Conservation (phyloP, 345 rosid genomes). For the Lepidium africanum region DNA sequence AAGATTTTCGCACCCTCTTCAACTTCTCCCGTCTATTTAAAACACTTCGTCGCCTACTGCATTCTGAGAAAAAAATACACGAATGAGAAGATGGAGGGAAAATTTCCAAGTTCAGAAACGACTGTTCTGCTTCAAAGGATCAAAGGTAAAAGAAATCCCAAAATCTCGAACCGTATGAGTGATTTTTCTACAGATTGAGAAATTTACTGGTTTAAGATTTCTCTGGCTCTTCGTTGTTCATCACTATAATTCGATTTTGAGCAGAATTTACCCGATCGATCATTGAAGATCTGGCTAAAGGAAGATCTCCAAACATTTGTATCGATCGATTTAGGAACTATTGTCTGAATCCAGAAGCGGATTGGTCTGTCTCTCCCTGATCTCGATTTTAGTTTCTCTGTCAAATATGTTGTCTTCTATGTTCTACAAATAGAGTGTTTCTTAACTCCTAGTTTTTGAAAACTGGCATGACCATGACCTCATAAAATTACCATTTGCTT, state of each 20-base stretch:
- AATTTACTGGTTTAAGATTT: not conserved
- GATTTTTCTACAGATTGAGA: not conserved
- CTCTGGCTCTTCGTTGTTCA: not conserved
- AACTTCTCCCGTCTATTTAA: not conserved
- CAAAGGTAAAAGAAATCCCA: conserved; percentile 35
- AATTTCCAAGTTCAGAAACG: conserved; percentile 14
- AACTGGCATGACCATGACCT: too few relatives aligned
- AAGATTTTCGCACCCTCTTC: not conserved
- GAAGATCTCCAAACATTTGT: conserved; percentile 41
- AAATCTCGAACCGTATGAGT: not conserved
- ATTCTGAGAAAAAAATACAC: not conserved
- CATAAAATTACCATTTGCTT: not conserved
- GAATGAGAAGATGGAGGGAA: conserved; percentile 61
- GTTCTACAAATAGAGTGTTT: not conserved
- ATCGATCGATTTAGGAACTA: conserved; percentile 57
- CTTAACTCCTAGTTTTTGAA: too few relatives aligned
- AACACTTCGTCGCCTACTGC: not conserved
- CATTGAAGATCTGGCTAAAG: conserved; percentile 40
- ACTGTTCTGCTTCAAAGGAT: conserved; percentile 39
- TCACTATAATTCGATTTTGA: not conserved
- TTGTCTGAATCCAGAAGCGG: conserved; percentile 39
- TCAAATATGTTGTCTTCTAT: not conserved
- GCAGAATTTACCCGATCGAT: conserved; percentile 57
- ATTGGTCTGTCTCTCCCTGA: conserved; percentile 37
- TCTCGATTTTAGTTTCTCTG: not conserved